phyloP scores from a whole-genome alignment of 2,329 filamentous ascomycete species.

The Aspergillus ruber region DNA sequence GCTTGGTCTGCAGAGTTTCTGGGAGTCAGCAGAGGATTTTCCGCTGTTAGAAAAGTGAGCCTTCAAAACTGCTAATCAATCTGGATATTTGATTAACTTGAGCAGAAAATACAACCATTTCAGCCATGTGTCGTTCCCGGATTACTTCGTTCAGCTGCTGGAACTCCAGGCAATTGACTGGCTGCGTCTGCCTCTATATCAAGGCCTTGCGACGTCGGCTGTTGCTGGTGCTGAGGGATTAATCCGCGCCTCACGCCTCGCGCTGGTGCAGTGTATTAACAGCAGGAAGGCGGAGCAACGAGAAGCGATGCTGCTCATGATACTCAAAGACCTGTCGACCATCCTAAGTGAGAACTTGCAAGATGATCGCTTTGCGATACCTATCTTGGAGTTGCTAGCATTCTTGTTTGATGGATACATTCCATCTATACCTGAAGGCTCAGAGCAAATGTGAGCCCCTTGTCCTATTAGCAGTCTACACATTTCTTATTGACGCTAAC shows the following conservation, averaged over 20 bases:
- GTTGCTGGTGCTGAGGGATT: slow-evolving; percentile 41
- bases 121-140: slow-evolving; percentile 37
- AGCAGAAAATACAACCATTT: slow-evolving; percentile 38
- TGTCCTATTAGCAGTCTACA: neutral
- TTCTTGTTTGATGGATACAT: slow-evolving; percentile 64
- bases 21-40: slow-evolving; percentile 29
- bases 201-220: slow-evolving; percentile 41
- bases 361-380: slow-evolving; percentile 66
- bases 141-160: slow-evolving; percentile 40
- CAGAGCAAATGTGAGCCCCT: slow-evolving; percentile 30
- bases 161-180: slow-evolving; percentile 29
- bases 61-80: neutral
- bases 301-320: slow-evolving; percentile 34
- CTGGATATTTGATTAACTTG: slow-evolving; percentile 7
- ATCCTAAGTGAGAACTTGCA: slow-evolving; percentile 50
- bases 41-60: slow-evolving; percentile 37
- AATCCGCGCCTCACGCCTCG: slow-evolving; percentile 36
- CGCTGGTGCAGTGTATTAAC: slow-evolving; percentile 33
- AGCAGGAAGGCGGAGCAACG: slow-evolving; percentile 20
- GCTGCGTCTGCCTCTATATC: slow-evolving; percentile 32
- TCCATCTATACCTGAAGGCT: slow-evolving; percentile 36
- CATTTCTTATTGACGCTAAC: slow-evolving; percentile 4
- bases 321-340: slow-evolving; percentile 48
- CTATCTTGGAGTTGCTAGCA: slow-evolving; percentile 67
- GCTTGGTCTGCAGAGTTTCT: slow-evolving; percentile 37